These are phyloP conservation scores for Aureobasidium mangrovei DNA, from an alignment of 2,329 filamentous ascomycete species.

Conservation along the genomic window DNA sequence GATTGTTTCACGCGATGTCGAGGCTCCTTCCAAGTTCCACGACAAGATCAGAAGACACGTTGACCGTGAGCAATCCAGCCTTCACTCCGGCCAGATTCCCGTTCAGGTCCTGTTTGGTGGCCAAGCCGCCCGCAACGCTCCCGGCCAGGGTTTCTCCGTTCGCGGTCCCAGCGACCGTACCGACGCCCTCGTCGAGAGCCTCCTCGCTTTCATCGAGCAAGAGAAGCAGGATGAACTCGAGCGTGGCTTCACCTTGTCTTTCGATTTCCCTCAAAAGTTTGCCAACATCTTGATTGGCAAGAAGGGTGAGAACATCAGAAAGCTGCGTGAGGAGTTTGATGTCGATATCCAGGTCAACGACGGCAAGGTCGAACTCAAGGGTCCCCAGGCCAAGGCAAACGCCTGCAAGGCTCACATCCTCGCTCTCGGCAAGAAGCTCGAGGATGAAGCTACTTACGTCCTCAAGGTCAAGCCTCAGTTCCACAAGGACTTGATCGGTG, in stretches of 20 bases:
- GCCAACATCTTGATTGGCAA: constrained; percentile 74
- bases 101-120: constrained; percentile 47
- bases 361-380: constrained; percentile 90
- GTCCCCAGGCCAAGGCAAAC: constrained; percentile 89
- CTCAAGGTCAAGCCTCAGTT: constrained; percentile 91
- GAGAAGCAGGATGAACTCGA: constrained; percentile 91
- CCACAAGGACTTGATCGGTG: constrained; percentile 87
- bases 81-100: constrained; percentile 43
- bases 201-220: constrained; percentile 71
- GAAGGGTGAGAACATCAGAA: constrained; percentile 60
- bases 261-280: constrained; percentile 91
- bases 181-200: constrained; percentile 61
- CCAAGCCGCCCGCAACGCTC: constrained; percentile 43
- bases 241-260: constrained; percentile 73
- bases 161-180: constrained; percentile 69
- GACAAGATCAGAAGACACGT: constrained; percentile 55
- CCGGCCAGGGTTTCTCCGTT: constrained; percentile 50
- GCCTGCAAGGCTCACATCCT: constrained; percentile 75
- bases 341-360: constrained; percentile 83
- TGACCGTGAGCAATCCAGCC: constrained; percentile 45
- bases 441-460: constrained; percentile 79
- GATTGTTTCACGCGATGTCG: constrained; percentile 45
- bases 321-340: constrained; percentile 59
- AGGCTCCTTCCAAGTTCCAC: constrained; percentile 52
- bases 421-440: constrained; percentile 68